Base-by-base conservation (phyloP, 108 stramenopile genomes). In the Cylindrotheca fusiformis region DNA sequence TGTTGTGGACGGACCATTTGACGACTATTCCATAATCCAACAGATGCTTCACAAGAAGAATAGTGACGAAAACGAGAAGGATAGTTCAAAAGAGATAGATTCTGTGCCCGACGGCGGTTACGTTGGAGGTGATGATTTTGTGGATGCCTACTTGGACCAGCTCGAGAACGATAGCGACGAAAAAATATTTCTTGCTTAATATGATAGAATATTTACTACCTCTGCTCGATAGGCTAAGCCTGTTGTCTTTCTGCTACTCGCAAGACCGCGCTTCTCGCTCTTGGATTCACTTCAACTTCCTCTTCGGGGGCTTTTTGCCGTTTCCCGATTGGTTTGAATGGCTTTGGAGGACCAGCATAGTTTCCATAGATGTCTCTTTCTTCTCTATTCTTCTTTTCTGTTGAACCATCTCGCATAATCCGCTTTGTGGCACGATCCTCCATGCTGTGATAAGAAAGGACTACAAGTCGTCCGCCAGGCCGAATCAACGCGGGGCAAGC, bases 401-500 rank as follows among this genome's bases (percentile, higher is more conserved):
- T 55, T 2, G 68, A 78, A 10, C 94, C 94, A 77, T 91, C 88
- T 24, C 91, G 72, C 68, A 95, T 83, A 14, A 89, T 76, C 25
- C 94, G 81, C 60, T 96, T 96, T 8, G 90, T 82, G 25, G 83
- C 80, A 32, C 94, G 74, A 68, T 96, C 97, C 63, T 97, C 97
- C 81, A 96, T 84, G 55, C 85, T 87, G 62, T 97, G 97, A 75
- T 96, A 97, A n/a, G 90, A 82, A 56, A 97, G 53, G 19, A 94
- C 89, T 0, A 84, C 97, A 25, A 96, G 62, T 51, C 78, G 71
- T 27, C 85, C 76, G 32, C 86, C 84, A 19, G 67, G 68, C 44
- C 85, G 66, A 18, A 85, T 19, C 41, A 94, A 62, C 0, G 70
- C 55, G 0, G 90, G 93, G 53, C 83, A 80, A 24, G 78, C 84